A percentile compares a stretch with the other conserved stretches of the same genome.
Evolutionary conservation across 805 yeast genomes (phyloP).

Genomic region (Metschnikowia vanudenii): DNA sequence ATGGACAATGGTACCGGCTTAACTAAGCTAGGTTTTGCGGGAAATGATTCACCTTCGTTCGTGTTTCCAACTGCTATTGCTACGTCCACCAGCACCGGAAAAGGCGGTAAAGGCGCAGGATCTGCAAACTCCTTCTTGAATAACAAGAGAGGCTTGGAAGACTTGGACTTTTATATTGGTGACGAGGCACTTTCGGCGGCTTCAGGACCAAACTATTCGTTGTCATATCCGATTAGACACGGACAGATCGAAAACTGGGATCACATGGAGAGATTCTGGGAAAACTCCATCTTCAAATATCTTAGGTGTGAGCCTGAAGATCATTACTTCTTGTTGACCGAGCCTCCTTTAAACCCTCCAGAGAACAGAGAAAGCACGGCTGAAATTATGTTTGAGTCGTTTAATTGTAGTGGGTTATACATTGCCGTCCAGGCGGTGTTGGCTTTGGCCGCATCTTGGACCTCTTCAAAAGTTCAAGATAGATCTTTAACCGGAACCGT

Average conservation of each 20-base stretch:
- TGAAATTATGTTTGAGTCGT: slow-evolving; percentile 97
- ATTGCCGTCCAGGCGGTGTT: slow-evolving; percentile 99
- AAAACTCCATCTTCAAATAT: slow-evolving; percentile 92
- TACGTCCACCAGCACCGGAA: slow-evolving; percentile 55
- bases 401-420: slow-evolving; percentile 97
- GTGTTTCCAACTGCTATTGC: slow-evolving; percentile 97
- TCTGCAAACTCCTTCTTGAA: slow-evolving; percentile 44
- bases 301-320: slow-evolving; percentile 98
- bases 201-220: slow-evolving; percentile 83
- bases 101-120: slow-evolving; percentile 38
- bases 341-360: slow-evolving; percentile 99
- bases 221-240: slow-evolving; percentile 91
- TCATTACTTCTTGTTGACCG: slow-evolving; percentile 91
- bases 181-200: slow-evolving; percentile 92
- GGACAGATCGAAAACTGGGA: slow-evolving; percentile 99
- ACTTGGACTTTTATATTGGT: slow-evolving; percentile 91
- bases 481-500: slow-evolving; percentile 97
- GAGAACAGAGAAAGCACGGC: slow-evolving; percentile 99
- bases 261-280: slow-evolving; percentile 99
- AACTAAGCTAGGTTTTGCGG: slow-evolving; percentile 97
- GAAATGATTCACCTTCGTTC: slow-evolving; percentile 96
- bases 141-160: slow-evolving; percentile 86
- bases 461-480: slow-evolving; percentile 91
- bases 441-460: slow-evolving; percentile 99
- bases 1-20: slow-evolving; percentile 99